A percentile compares a stretch with the other conserved stretches of the same genome.
These are phyloP conservation scores for Pharus latifolius DNA, from an alignment of 176 grass and related monocot genomes.

Conservation along the genomic window DNA sequence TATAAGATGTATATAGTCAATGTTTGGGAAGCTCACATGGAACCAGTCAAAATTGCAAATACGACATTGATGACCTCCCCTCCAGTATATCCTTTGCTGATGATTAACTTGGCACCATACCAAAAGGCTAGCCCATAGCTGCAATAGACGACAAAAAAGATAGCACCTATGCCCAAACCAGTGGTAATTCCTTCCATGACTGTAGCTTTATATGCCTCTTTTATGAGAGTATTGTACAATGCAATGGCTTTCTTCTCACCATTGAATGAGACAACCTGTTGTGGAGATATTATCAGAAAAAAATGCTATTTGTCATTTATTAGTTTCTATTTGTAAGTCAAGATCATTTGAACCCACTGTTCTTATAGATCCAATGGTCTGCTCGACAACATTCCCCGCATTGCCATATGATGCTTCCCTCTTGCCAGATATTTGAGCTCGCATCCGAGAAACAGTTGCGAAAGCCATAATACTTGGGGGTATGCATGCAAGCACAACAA, in stretches of 20 bases:
- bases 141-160: slow-evolving; percentile 47
- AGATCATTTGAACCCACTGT: slow-evolving; percentile 45
- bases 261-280: slow-evolving; percentile 64
- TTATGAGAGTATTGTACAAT: slow-evolving; percentile 46
- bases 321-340: background rate
- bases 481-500: slow-evolving; percentile 51
- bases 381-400: slow-evolving; percentile 71
- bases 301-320: background rate
- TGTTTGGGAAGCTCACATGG: slow-evolving; percentile 33
- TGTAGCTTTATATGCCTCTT: slow-evolving; percentile 45
- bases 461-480: slow-evolving; percentile 47
- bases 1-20: background rate
- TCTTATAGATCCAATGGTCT: slow-evolving; percentile 66
- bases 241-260: slow-evolving; percentile 53
- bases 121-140: slow-evolving; percentile 52
- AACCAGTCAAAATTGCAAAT: slow-evolving; percentile 46
- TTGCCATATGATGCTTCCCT: slow-evolving; percentile 53
- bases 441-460: slow-evolving; percentile 36
- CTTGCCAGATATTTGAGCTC: slow-evolving; percentile 41
- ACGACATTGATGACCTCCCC: slow-evolving; percentile 49
- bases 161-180: slow-evolving; percentile 44
- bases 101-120: slow-evolving; percentile 56
- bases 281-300: slow-evolving; percentile 2
- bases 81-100: slow-evolving; percentile 59
- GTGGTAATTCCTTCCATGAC: slow-evolving; percentile 46